Base-by-base conservation (phyloP, 108 stramenopile species). In the Aureococcus anophagefferens region DNA sequence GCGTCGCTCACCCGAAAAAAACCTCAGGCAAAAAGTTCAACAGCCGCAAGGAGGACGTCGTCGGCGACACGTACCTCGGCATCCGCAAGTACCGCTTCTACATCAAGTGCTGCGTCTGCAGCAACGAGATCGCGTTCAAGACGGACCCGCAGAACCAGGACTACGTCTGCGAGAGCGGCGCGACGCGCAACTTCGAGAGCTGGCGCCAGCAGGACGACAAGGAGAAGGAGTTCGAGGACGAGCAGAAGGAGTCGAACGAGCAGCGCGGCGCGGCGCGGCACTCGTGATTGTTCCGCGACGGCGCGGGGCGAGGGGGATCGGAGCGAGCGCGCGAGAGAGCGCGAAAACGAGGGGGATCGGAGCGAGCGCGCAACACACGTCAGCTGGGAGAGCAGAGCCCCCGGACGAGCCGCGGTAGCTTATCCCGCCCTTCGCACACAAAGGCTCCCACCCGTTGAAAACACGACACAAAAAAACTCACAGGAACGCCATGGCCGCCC, bases 21-120 rank as follows among this genome's bases (percentile, higher is more conserved):
- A n/a, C n/a, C n/a, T n/a, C n/a, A n/a, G n/a, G 97, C 14, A 88
- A 93, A 4, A 98, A 98, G 77, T 98, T 98, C 86, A 98, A 98
- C 75, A 88, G 85, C 63, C 88, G 90, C 63, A 95, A 95, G 75
- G 97, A 98, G 72, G 74, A 85, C 70, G 85, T 95, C 77, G 80
- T 83, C 45, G 97, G 94, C 44, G 95, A 95, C 45, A 83, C 87
- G 64, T 98, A 98, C 84, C 75, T 95, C 74, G 94, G 95, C 44
- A 96, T 98, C 69, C 88, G 90, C 67, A 85, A 91, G 35, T 94
- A 76, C 80, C 85, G 97, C 34, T 93, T 96, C 72, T 93, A 93
- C 68, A 92, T 98, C 80, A 96, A 96, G 74, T 98, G 97, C 73
- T 85, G 85, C 37, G 88, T 84, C 36, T 98, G 96, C 72, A 72